Base-by-base conservation (phyloP, 192 early-diverging fungal species). In the Lobulomyces angularis region DNA sequence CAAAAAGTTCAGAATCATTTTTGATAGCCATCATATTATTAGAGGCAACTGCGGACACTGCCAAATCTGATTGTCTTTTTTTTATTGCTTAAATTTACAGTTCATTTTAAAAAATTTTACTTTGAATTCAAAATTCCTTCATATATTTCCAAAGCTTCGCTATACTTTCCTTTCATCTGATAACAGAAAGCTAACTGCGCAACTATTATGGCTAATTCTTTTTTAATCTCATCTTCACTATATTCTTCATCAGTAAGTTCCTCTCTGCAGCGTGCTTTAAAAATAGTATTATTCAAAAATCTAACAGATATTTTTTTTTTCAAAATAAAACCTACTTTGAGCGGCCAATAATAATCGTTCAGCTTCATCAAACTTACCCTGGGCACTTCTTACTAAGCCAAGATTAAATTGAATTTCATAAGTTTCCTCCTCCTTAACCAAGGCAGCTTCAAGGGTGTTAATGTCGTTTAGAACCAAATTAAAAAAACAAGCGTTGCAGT, bases 391-490 rank as follows among this genome's bases (percentile, higher is more conserved):
- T 4, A 55, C 45, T 55, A 76, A 81, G 3, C 79, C 82, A 6
- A 58, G 47, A 56, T 84, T 84, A 46, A 77, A 83, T 25, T 59
- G 58, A 14, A 80, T 50, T 43, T 84, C 82, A 49, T 80, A 84
- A 1, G 70, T 69, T 3, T 61, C 35, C 14, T 38, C 43, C 2
- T 43, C 53, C 37, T 63, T 50, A 17, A 37, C 35, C 8, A 60
- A 29, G 32, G 35, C 45, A 50, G n/a, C n/a, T n/a, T n/a, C n/a
- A n/a, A n/a, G n/a, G n/a, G n/a, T n/a, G n/a, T n/a, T n/a, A n/a
- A n/a, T n/a, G n/a, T n/a, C n/a, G n/a, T n/a, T n/a, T n/a, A n/a
- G n/a, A n/a, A n/a, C n/a, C n/a, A n/a, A n/a, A n/a, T n/a, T n/a
- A n/a, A n/a, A n/a, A n/a, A n/a, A n/a, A n/a, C n/a, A n/a, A n/a